A percentile compares a stretch with the other conserved stretches of the same genome.
Conservation (phyloP, 1,139 yeast species). For the Kurtzmaniella quercitrusa region DNA sequence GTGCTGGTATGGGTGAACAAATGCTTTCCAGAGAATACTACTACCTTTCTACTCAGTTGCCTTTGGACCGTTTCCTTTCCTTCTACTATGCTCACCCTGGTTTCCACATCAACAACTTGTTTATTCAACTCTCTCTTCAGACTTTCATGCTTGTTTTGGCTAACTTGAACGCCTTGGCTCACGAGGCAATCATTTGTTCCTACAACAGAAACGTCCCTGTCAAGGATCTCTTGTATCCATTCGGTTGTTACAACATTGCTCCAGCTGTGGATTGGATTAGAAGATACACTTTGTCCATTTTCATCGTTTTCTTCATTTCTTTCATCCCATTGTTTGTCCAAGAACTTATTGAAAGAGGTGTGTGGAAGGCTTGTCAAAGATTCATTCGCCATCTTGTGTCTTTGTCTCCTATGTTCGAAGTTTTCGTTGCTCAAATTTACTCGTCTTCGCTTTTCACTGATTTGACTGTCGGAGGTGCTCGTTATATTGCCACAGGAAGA, state of each 20-base stretch:
- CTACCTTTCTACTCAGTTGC: slow-evolving; percentile 95
- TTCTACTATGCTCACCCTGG: slow-evolving; percentile 99
- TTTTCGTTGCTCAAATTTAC: slow-evolving; percentile 96
- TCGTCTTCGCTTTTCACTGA: slow-evolving; percentile 88
- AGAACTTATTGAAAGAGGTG: slow-evolving; percentile 96
- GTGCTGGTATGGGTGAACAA: slow-evolving; percentile 99
- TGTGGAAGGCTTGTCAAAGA: slow-evolving; percentile 93
- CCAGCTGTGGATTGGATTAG: slow-evolving; percentile 97
- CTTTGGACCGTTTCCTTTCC: slow-evolving; percentile 93
- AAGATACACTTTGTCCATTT: slow-evolving; percentile 95
- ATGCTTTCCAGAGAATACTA: slow-evolving; percentile 98
- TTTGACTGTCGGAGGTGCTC: slow-evolving; percentile 98
- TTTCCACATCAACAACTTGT: slow-evolving; percentile 96
- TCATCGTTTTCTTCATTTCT: slow-evolving; percentile 97
- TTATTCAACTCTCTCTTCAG: slow-evolving; percentile 92
- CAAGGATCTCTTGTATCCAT: slow-evolving; percentile 79
- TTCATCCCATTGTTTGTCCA: slow-evolving; percentile 95
- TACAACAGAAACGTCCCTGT: slow-evolving; percentile 83
- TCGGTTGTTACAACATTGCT: slow-evolving; percentile 87
- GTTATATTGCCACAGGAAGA: slow-evolving; percentile 98
- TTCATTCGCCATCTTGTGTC: slow-evolving; percentile 86
- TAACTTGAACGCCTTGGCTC: slow-evolving; percentile 87
- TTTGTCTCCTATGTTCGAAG: slow-evolving; percentile 95
- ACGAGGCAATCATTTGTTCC: slow-evolving; percentile 80
- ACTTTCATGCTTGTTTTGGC: slow-evolving; percentile 87